Percentiles rank a stretch among this genome's conserved stretches.
phyloP scores from a whole-genome alignment of 108 stramenopile species.

The Chaetoceros tenuissimus region DNA sequence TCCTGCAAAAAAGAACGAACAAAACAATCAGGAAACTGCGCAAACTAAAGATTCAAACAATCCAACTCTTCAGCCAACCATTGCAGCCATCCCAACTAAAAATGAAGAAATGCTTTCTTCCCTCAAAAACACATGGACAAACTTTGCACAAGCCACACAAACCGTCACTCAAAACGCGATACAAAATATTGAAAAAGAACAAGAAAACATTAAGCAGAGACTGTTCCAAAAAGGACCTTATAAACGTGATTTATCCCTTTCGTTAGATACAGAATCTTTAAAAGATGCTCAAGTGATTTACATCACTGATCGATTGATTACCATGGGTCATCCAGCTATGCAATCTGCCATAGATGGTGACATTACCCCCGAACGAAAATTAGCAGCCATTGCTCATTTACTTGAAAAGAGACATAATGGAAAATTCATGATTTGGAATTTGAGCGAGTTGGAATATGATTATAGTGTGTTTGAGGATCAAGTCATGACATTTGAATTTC shows the following conservation, averaged over 20 bases:
- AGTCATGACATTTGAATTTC: conserved; percentile 88
- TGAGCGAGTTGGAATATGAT: conserved; percentile 92
- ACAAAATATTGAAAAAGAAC: conserved; percentile 25
- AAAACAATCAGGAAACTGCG: neutral
- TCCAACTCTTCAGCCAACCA: neutral
- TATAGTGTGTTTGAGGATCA: conserved; percentile 69
- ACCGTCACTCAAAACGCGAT: conserved; percentile 3
- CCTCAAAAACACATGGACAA: neutral
- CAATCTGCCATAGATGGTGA: conserved; percentile 36
- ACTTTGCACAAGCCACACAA: neutral
- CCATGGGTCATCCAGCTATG: conserved; percentile 70
- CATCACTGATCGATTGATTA: conserved; percentile 74
- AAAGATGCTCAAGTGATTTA: conserved; percentile 78
- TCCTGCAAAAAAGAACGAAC: neutral
- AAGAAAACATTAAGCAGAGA: conserved; percentile 18
- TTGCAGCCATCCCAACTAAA: neutral
- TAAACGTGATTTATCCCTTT: conserved; percentile 41
- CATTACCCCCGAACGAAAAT: conserved; percentile 56
- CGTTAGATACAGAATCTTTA: conserved; percentile 60
- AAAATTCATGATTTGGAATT: conserved; percentile 92
- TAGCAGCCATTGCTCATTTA: conserved; percentile 72
- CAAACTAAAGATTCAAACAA: neutral
- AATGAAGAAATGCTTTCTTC: neutral
- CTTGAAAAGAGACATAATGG: conserved; percentile 63
- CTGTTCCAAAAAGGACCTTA: conserved; percentile 16